Conservation (phyloP, 2,329 filamentous ascomycete genomes). For the Byssoonygena ceratinophila region DNA sequence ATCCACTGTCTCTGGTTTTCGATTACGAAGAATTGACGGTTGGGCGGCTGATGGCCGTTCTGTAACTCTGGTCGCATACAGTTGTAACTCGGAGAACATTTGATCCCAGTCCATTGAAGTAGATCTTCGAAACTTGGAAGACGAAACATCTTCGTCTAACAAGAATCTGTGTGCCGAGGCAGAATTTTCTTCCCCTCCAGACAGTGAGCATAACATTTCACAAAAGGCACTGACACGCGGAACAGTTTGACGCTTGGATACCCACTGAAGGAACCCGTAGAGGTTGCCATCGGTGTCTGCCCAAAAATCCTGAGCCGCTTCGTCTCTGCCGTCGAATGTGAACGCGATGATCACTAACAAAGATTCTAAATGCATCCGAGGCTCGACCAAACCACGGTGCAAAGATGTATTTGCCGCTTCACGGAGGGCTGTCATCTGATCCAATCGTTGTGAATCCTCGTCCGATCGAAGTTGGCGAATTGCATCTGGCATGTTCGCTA, state of each 20-base stretch:
- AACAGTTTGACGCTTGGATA: constrained; percentile 86
- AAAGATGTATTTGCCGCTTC: constrained; percentile 34
- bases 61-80: constrained; percentile 68
- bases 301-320: constrained; percentile 85
- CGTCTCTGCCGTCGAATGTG: constrained; percentile 72
- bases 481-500: constrained; percentile 89
- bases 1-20: constrained; percentile 53
- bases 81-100: constrained; percentile 80
- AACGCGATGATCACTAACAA: constrained; percentile 90
- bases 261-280: constrained; percentile 92
- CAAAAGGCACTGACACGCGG: constrained; percentile 95
- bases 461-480: constrained; percentile 74
- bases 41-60: constrained; percentile 56
- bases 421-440: constrained; percentile 37
- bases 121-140: constrained; percentile 68
- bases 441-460: constrained; percentile 65
- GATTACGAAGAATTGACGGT: constrained; percentile 45
- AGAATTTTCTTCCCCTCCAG: constrained; percentile 71
- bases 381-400: constrained; percentile 34
- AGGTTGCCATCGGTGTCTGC: constrained; percentile 83
- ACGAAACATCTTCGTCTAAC: constrained; percentile 63
- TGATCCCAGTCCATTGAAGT: constrained; percentile 85
- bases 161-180: constrained; percentile 79
- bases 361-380: constrained; percentile 60
- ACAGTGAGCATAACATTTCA: constrained; percentile 85